A percentile compares a stretch with the other conserved stretches of the same genome.
phyloP scores from a whole-genome alignment of 352 stramenopile genomes.

The Stephanocyclus meneghinianus region DNA sequence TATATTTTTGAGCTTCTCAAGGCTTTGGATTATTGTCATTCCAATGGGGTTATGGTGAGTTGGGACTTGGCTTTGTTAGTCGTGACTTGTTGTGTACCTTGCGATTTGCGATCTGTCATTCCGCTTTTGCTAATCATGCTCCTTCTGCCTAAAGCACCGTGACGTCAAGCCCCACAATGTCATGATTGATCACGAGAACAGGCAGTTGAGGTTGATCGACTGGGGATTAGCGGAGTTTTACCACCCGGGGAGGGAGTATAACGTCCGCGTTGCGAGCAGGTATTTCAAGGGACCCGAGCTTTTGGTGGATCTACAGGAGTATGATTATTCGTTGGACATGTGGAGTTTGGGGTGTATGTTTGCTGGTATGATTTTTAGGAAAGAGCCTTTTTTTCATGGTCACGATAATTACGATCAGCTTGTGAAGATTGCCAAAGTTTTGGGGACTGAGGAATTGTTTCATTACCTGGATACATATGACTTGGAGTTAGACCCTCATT shows the following conservation, averaged over 20 bases:
- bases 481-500: conserved; percentile 97
- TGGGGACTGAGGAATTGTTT: conserved; percentile 97
- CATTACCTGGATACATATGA: conserved; percentile 99
- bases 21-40: conserved; percentile 98
- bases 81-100: background rate
- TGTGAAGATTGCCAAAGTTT: conserved; percentile 97
- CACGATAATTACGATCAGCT: conserved; percentile 99
- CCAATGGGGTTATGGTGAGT: conserved; percentile 95
- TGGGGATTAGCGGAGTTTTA: conserved; percentile 99
- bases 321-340: conserved; percentile 99
- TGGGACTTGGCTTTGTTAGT: background rate
- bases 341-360: conserved; percentile 98
- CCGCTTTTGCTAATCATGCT: background rate
- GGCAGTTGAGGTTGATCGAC: conserved; percentile 97
- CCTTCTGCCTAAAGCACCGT: conserved; percentile 84
- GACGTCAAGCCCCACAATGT: conserved; percentile 99
- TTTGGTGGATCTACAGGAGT: conserved; percentile 98
- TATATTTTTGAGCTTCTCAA: conserved; percentile 97
- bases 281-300: conserved; percentile 99
- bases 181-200: conserved; percentile 99
- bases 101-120: background rate
- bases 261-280: conserved; percentile 97
- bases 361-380: conserved; percentile 99
- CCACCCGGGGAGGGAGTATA: conserved; percentile 97
- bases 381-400: conserved; percentile 99